Evolutionary conservation across 2,329 filamentous ascomycete species (phyloP).

Genomic region (Claviceps spartinae): DNA sequence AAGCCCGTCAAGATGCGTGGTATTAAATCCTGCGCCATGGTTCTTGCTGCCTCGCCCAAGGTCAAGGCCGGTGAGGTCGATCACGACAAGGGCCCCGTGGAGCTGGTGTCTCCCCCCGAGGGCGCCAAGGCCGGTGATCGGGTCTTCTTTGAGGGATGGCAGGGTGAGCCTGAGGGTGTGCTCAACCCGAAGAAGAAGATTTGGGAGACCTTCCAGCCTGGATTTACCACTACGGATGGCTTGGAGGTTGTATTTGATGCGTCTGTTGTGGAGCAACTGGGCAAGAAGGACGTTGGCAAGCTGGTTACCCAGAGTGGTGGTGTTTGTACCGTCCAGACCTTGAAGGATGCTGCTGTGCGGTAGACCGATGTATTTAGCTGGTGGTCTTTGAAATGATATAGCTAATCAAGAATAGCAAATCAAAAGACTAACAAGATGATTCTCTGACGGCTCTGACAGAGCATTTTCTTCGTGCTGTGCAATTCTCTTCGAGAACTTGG

Average conservation of each 20-base stretch:
- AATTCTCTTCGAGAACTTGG: no score
- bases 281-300: conserved; percentile 52
- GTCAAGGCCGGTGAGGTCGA: conserved; percentile 69
- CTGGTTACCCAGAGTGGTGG: conserved; percentile 68
- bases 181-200: conserved; percentile 99
- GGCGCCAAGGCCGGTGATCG: conserved; percentile 71
- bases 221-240: conserved; percentile 75
- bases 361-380: conserved; percentile 21
- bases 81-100: conserved; percentile 79
- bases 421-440: background rate
- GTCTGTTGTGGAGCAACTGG: conserved; percentile 58
- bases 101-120: conserved; percentile 74
- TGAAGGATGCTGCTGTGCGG: conserved; percentile 72
- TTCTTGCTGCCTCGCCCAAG: conserved; percentile 82
- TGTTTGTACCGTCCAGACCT: conserved; percentile 66
- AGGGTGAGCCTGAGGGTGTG: conserved; percentile 81
- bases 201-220: conserved; percentile 93
- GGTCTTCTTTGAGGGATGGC: conserved; percentile 88
- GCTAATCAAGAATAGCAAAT: background rate
- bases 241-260: conserved; percentile 83
- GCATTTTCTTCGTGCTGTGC: no score
- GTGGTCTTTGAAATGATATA: background rate
- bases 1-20: conserved; percentile 99
- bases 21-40: conserved; percentile 68
- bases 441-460: no score